Conservation (phyloP, 2,329 filamentous ascomycete genomes). For the Trichoderma hamatum region DNA sequence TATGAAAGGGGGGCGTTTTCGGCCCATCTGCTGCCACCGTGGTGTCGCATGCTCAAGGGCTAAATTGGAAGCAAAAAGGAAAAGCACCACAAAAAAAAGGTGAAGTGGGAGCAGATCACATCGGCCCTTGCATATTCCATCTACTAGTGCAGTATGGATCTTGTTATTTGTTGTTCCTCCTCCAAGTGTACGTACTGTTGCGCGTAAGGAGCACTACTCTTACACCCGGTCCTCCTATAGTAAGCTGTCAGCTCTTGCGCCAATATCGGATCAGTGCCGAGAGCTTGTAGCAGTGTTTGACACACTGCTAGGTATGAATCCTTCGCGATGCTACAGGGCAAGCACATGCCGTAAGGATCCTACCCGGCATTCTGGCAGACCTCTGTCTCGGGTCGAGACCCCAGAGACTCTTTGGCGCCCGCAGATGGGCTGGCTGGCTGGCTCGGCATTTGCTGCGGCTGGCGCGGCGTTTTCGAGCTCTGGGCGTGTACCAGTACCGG, state of each 20-base stretch:
- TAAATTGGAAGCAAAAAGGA: not conserved
- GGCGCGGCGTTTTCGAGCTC: not conserved
- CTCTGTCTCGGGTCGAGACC: constrained; percentile 13
- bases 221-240: too few species aligned
- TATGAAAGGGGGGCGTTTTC: too few species aligned
- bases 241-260: not conserved
- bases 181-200: not conserved
- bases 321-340: not conserved
- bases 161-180: not conserved
- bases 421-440: not conserved
- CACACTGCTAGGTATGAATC: not conserved
- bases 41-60: not conserved
- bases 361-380: not conserved
- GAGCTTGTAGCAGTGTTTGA: not conserved
- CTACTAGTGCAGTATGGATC: not conserved
- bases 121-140: constrained; percentile 3
- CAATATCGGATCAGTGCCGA: not conserved
- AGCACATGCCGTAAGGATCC: not conserved
- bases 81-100: not conserved
- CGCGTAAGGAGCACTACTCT: not conserved
- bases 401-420: constrained; percentile 5
- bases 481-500: not conserved
- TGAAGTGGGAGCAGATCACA: not conserved
- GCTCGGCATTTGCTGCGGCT: constrained; percentile 9
- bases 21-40: not conserved